Evolutionary conservation across 257 asterid genomes (phyloP), one percentile per base, ranked within the genome.

Genomic region (Apocynum venetum): DNA sequence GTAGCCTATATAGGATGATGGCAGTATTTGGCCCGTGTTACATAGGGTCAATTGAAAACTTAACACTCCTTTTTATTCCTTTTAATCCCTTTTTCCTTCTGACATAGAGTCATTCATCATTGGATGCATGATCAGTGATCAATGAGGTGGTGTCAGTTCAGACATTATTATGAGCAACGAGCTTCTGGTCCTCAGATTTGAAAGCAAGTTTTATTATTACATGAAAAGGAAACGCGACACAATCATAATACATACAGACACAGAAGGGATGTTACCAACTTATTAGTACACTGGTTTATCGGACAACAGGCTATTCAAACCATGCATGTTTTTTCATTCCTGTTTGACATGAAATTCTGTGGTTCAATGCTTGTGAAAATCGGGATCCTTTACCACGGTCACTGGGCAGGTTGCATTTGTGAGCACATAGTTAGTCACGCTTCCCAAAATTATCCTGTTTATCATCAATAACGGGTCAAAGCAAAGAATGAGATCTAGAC

Each of bases 391-490:
- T 40, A 92, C 93, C n/a, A 91, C 73, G 1, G 97, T 91, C 48
- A 92, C 93, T 0, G 96, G 92, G 85, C 97, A 92, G 8, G 85
- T 71, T 12, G 93, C 97, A 36, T 80, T 77, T 11, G 88, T 1
- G n/a, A 91, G 49, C 81, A 92, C 85, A 77, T 92, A 91, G 81
- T 85, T 82, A 8, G 92, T 91, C 76, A 92, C 97, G 67, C 97
- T 92, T 56, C 96, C 97, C 83, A 92, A 19, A 19, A 92, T 83
- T 77, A 91, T 90, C 95, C 96, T 92, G 86, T 12, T 31, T 53
- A 77, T 77, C 74, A 68, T 52, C 66, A 10, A n/a, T 1, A 20
- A 10, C 49, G 41, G 73, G 48, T 72, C 8, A 43, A 78, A 2
- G 53, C 46, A 15, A 35, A 52, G 43, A 61, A 72, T 14, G 48